Conservation (phyloP, 371 early-diverging fungal species). For the Haplosporangium sp. region DNA sequence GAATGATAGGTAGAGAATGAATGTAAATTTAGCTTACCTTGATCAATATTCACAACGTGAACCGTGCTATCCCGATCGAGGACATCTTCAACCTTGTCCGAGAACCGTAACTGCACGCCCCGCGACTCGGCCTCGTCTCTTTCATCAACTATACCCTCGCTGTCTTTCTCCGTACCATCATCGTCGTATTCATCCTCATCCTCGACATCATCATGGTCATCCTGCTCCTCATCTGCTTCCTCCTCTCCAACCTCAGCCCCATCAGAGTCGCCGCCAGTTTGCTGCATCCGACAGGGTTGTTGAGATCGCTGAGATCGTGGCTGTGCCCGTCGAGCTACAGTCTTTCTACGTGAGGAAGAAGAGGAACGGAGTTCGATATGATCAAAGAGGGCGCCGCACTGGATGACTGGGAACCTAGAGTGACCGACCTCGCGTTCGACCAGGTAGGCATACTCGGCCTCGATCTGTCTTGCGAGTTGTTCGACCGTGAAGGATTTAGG, state of each 20-base stretch:
- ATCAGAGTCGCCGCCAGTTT: no score
- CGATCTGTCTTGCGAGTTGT: conserved; percentile 52
- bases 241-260: no score
- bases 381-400: conserved; percentile 54
- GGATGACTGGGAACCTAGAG: conserved; percentile 39
- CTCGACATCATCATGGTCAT: not conserved
- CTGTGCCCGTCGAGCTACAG: no score
- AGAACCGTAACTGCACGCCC: conserved; percentile 48
- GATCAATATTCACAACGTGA: conserved; percentile 51
- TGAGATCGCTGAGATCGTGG: no score
- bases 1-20: no score
- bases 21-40: conserved; percentile 24
- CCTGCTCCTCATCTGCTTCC: not conserved
- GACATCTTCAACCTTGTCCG: conserved; percentile 46
- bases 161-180: not conserved
- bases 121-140: conserved; percentile 41
- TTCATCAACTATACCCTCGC: conserved; percentile 15
- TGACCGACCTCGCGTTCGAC: conserved; percentile 47
- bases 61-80: conserved; percentile 45
- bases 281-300: no score
- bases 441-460: conserved; percentile 49
- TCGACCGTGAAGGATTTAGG: conserved; percentile 44
- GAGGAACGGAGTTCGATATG: conserved; percentile 16
- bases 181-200: conserved; percentile 2
- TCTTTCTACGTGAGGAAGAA: no score